These are phyloP conservation scores for Acanthamoeba culbertsoni DNA, from an alignment of 208 protist genomes.

Conservation along the genomic window DNA sequence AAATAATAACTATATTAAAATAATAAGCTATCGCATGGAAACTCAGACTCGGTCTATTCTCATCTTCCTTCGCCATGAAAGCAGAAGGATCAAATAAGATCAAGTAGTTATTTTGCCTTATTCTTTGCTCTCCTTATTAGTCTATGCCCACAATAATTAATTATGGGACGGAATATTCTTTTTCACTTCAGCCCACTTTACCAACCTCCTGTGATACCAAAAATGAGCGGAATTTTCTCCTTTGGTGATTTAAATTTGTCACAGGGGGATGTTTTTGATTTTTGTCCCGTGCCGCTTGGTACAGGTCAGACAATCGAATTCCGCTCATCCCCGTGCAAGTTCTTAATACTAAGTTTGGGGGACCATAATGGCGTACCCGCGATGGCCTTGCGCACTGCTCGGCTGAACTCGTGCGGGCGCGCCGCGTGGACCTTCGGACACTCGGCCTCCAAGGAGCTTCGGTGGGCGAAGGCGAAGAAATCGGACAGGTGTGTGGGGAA, in stretches of 20 bases:
- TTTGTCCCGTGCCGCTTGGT: too few relatives aligned
- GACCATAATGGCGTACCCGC: neutral
- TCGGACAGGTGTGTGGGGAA: neutral
- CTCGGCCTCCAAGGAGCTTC: neutral
- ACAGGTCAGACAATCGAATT: too few relatives aligned
- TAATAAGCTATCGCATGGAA: neutral
- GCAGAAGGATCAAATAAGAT: conserved; percentile 47
- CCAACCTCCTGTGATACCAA: too few relatives aligned
- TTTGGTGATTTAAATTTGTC: too few relatives aligned
- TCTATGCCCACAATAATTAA: neutral
- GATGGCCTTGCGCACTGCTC: conserved; percentile 24
- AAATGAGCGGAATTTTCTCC: too few relatives aligned
- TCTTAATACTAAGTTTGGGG: too few relatives aligned
- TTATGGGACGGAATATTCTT: neutral
- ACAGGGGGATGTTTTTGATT: too few relatives aligned
- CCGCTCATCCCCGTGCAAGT: too few relatives aligned
- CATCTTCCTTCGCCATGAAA: neutral
- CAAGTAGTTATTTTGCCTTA: neutral
- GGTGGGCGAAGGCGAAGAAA: conserved; percentile 50
- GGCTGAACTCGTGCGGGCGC: neutral
- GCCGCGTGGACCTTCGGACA: neutral
- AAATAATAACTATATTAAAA: neutral
- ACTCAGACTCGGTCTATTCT: conserved; percentile 17
- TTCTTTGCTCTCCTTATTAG: neutral
- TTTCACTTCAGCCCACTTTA: too few relatives aligned